Conservation (phyloP, 2,329 filamentous ascomycete genomes). For the Colletotrichum sp. region DNA sequence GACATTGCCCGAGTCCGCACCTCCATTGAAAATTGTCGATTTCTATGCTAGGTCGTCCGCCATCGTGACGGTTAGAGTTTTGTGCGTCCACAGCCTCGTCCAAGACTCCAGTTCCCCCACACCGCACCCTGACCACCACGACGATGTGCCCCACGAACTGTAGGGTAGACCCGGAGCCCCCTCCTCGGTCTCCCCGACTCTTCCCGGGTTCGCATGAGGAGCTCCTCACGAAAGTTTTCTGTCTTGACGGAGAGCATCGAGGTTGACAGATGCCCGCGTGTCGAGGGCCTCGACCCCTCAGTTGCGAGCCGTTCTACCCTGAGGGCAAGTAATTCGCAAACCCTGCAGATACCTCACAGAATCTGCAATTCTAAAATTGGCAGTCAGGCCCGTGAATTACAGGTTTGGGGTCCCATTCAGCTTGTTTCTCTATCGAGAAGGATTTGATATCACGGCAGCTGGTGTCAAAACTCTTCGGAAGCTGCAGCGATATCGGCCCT, state of each 20-base stretch:
- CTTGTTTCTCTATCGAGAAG: background rate
- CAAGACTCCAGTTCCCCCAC: conserved; percentile 9
- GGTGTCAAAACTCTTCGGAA: background rate
- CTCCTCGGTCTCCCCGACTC: conserved; percentile 5
- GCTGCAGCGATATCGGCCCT: background rate
- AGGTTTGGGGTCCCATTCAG: background rate
- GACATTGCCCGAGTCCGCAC: conserved; percentile 14
- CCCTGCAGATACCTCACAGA: background rate
- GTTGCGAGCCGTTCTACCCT: background rate
- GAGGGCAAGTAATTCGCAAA: background rate
- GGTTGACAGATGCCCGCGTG: background rate
- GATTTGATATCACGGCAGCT: background rate
- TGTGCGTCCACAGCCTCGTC: conserved; percentile 7
- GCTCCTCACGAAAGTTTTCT: background rate
- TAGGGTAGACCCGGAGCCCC: background rate
- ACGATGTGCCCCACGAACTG: background rate
- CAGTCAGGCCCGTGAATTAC: background rate
- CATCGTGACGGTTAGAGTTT: conserved; percentile 5
- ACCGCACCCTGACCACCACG: background rate
- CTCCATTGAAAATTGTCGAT: background rate
- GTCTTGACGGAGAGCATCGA: background rate
- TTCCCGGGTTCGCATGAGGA: background rate
- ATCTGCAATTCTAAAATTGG: background rate
- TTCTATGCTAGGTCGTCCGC: background rate
- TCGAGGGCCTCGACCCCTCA: background rate